Conservation (phyloP, 78 protist genomes). For the Corallochytrium limacisporum region DNA sequence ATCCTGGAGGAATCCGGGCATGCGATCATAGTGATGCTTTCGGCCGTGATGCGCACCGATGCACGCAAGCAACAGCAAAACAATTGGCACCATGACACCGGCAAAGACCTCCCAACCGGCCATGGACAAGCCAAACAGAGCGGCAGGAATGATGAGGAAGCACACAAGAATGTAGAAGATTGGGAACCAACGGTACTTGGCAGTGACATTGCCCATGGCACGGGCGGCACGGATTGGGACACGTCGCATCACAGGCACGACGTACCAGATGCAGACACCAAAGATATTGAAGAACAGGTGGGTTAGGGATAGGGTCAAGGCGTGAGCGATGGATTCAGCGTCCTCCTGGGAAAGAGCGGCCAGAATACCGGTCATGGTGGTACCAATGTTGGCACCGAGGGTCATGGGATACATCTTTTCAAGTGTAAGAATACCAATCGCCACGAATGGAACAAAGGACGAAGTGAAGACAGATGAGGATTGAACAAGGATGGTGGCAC, state of each 20-base stretch:
- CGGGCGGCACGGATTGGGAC: neutral
- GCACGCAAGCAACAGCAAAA: too few species aligned
- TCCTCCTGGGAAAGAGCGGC: neutral
- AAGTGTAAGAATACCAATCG: neutral
- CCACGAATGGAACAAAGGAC: neutral
- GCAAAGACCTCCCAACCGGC: neutral
- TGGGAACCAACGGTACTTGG: neutral
- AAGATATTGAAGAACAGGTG: neutral
- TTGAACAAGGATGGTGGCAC: neutral
- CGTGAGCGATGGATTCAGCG: neutral
- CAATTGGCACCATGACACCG: neutral
- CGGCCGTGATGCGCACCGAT: too few species aligned
- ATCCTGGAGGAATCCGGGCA: too few species aligned
- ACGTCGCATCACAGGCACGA: neutral
- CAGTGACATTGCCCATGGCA: neutral
- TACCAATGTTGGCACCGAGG: neutral
- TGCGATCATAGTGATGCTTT: too few species aligned
- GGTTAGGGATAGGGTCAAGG: neutral
- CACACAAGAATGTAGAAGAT: neutral
- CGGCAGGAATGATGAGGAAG: neutral
- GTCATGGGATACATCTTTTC: neutral
- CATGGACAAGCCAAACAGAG: neutral
- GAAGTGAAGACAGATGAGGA: neutral
- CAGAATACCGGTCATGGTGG: neutral
- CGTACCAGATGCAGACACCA: neutral